Evolutionary conservation across 2,329 filamentous ascomycete species (phyloP).

Genomic region (Colletotrichum navitas): DNA sequence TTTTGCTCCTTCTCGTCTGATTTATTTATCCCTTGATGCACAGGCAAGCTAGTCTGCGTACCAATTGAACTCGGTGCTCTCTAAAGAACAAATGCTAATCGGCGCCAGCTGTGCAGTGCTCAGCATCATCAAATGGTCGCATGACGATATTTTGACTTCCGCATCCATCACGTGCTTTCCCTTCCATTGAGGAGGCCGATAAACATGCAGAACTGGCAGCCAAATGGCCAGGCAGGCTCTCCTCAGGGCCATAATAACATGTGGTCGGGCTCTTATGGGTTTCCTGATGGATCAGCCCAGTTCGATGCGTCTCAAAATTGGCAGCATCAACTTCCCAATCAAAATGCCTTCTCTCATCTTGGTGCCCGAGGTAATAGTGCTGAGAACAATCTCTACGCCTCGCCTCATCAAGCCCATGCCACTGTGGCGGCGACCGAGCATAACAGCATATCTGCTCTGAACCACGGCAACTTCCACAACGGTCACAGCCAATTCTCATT

Average conservation of each 20-base stretch:
- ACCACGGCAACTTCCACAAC: slow-evolving; percentile 35
- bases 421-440: slow-evolving; percentile 34
- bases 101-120: slow-evolving; percentile 36
- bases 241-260: slow-evolving; percentile 40
- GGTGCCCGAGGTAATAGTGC: slow-evolving; percentile 53
- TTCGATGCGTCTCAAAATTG: slow-evolving; percentile 56
- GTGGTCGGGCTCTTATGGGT: slow-evolving; percentile 35
- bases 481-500: slow-evolving; percentile 36
- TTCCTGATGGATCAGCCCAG: slow-evolving; percentile 44
- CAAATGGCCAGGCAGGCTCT: slow-evolving; percentile 39
- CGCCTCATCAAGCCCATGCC: slow-evolving; percentile 39
- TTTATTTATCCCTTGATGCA: slow-evolving; percentile 15
- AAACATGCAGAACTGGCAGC: slow-evolving; percentile 43
- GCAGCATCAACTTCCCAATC: slow-evolving; percentile 53
- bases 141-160: slow-evolving; percentile 30
- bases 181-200: slow-evolving; percentile 2
- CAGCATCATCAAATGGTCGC: slow-evolving; percentile 29
- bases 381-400: slow-evolving; percentile 33
- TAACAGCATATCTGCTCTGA: slow-evolving; percentile 27
- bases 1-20: slow-evolving; percentile 22
- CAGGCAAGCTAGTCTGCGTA: slow-evolving; percentile 23
- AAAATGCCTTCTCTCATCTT: slow-evolving; percentile 52
- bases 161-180: slow-evolving; percentile 29
- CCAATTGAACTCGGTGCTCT: slow-evolving; percentile 21
- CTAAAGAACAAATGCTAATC: slow-evolving; percentile 35